These are phyloP conservation scores for Chlorella sp. DNA, from an alignment of 139 green algal species.

Conservation along the genomic window DNA sequence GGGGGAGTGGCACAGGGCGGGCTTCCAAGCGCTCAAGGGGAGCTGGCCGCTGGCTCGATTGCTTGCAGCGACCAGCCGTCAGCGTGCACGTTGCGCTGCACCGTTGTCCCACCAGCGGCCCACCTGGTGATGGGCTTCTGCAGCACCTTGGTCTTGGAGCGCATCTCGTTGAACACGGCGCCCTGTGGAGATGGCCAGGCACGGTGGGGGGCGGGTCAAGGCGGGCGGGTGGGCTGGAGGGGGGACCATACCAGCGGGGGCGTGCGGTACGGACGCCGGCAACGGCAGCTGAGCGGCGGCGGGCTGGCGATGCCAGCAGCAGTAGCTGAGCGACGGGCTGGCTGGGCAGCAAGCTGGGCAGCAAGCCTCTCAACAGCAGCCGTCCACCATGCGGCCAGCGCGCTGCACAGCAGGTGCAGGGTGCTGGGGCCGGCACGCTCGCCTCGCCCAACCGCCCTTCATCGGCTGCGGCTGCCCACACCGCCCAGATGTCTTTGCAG, in stretches of 20 bases:
- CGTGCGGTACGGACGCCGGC: not conserved
- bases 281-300: no score
- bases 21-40: not conserved
- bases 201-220: not conserved
- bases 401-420: not conserved
- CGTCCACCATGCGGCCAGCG: not conserved
- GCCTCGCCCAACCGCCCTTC: no score
- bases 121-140: conserved; percentile 63
- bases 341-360: no score
- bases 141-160: conserved; percentile 93
- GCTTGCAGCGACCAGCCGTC: no score
- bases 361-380: not conserved
- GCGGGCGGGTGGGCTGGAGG: no score
- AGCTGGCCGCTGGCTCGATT: no score
- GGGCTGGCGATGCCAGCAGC: no score
- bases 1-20: no score
- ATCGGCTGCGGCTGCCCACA: no score
- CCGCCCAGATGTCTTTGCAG: no score
- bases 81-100: no score
- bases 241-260: not conserved
- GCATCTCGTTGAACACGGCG: conserved; percentile 93
- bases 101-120: not conserved
- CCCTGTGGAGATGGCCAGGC: not conserved
- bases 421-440: not conserved
- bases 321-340: no score